These are phyloP conservation scores for Psilocybe cyanescens DNA, from an alignment of 768 basidiomycete genomes.

Conservation along the genomic window DNA sequence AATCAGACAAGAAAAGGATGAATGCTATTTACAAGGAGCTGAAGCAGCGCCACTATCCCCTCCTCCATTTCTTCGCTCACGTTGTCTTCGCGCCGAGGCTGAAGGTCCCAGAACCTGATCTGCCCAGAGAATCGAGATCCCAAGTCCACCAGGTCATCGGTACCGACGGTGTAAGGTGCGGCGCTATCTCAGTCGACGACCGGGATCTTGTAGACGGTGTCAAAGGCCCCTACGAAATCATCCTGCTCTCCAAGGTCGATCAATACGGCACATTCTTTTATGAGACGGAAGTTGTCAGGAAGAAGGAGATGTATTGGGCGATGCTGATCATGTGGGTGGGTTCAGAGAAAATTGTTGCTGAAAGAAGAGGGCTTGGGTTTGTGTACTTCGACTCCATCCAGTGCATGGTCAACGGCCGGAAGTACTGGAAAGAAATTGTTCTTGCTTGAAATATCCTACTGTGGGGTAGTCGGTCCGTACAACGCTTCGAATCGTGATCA, in stretches of 20 bases:
- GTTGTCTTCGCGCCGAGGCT: background rate
- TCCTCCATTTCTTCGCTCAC: conserved; percentile 1
- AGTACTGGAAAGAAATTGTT: background rate
- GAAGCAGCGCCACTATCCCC: background rate
- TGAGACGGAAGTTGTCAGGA: background rate
- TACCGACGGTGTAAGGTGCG: background rate
- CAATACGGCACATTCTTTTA: background rate
- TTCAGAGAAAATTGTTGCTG: background rate
- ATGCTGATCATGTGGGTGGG: conserved; percentile 2
- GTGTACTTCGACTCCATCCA: background rate
- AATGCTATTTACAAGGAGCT: background rate
- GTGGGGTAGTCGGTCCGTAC: too few relatives aligned
- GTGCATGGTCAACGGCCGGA: background rate
- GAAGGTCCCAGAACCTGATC: background rate
- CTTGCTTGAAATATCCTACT: background rate
- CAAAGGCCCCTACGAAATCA: background rate
- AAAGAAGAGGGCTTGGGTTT: background rate
- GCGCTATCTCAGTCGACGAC: background rate
- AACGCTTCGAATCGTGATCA: too few relatives aligned
- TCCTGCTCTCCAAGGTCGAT: background rate
- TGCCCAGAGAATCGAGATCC: background rate
- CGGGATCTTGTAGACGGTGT: background rate
- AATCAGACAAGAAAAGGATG: background rate
- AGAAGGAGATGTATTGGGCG: conserved; percentile 1
- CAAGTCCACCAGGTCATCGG: background rate